phyloP scores from a whole-genome alignment of 305 asterid genomes.

The Solanum aculeatissimum region DNA sequence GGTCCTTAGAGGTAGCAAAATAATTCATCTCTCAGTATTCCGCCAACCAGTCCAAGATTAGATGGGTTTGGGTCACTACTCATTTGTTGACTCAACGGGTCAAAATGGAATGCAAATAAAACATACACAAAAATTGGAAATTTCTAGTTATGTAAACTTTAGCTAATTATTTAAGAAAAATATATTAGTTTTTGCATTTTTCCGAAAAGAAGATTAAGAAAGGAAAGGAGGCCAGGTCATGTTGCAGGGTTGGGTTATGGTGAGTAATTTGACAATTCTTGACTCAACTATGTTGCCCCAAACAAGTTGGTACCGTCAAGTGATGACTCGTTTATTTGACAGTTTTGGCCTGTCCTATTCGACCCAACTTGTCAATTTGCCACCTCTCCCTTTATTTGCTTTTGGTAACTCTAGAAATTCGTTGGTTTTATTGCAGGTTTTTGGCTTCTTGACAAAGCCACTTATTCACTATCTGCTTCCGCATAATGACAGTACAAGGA shows the following conservation, averaged over 20 bases:
- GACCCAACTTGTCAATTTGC: neutral
- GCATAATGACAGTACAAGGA: conserved; percentile 1
- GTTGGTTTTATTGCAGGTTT: conserved; percentile 36
- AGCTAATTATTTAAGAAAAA: neutral
- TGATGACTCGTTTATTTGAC: neutral
- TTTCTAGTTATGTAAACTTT: neutral
- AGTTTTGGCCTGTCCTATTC: neutral
- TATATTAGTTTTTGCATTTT: neutral
- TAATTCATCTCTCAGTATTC: neutral
- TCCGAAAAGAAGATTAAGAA: neutral
- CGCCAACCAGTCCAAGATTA: neutral
- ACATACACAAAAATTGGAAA: neutral
- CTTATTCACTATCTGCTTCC: conserved; percentile 59
- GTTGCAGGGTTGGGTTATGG: neutral
- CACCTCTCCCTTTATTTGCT: conserved; percentile 9
- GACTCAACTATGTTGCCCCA: neutral
- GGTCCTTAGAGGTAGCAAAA: neutral
- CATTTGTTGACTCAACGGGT: neutral
- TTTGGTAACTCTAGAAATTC: conserved; percentile 58
- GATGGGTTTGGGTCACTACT: neutral
- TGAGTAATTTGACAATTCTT: neutral
- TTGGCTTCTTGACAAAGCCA: conserved; percentile 81
- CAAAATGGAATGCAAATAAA: neutral
- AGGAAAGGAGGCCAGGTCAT: neutral
- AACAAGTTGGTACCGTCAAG: neutral